Base-by-base conservation (phyloP, 768 basidiomycete species). In the Trametes villosa region DNA sequence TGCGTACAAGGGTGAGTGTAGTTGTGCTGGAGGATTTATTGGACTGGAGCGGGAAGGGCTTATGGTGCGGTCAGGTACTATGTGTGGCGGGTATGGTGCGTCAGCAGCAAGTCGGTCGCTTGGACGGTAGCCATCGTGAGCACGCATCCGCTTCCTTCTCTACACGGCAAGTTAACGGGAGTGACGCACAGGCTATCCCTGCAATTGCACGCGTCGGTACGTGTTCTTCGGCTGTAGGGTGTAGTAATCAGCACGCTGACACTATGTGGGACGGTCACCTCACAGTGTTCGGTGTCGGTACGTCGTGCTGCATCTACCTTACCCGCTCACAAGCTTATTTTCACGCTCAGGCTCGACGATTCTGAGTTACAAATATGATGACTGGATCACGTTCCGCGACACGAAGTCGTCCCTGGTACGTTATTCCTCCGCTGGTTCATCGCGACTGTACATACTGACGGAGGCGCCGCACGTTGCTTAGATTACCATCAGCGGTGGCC, bases 401-500 rank as follows among this genome's bases (percentile, higher is more conserved):
- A 47, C 53, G 6, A 55, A 26, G 4, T 46, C 53, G 30, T 45
- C 53, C 13, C 45, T 46, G 27, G 53, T 55, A 36, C 55, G 29
- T 42, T 17, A 1, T 9, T 18, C 12, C 41, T 31, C 30, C 5
- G 41, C 22, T 17, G 24, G 17, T 11, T 22, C 20, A n/a, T 7
- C 5, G 9, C 31, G 2, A 27, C 11, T 31, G 3, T 18, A 9
- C 15, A 8, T 12, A 11, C 20, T 18, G 26, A 20, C 13, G 46
- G 36, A 2, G 7, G 8, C 12, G 24, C 8, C 27, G 20, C 6
- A 20, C 34, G 2, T 22, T 13, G 20, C 9, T 3, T 26, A 62
- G 61, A 34, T 45, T 13, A 56, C 56, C 15, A 47, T 62, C 50
- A 62, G 56, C 34, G 61, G 50, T 3, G 55, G 55, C 7, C 56